Evolutionary conservation across 352 stramenopile species (phyloP), one percentile per base, ranked within the genome.

Genomic region (Phytophthora aleatoria): DNA sequence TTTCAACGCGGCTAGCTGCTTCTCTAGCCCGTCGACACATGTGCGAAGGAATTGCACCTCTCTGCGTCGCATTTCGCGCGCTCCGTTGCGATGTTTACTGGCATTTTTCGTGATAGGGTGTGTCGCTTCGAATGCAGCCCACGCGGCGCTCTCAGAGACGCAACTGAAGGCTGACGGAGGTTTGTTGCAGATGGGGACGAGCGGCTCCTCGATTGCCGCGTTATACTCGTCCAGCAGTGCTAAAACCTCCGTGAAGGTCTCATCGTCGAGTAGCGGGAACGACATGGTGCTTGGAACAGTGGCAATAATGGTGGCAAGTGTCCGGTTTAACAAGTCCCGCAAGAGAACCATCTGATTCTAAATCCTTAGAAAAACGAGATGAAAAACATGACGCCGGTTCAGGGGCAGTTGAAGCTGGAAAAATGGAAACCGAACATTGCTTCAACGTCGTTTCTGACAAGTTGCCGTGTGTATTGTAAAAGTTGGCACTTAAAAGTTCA

Each of bases 51-150:
- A 79, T 60, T 62, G 47, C 28, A 79, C 57, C 63, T 79, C 71
- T 35, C 66, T 27, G 7, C 65, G 54, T 12, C 71, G 58, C 67
- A 71, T 61, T 54, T 79, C 71, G 0, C 71, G 53, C 11, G 71
- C 71, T 13, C 67, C 59, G n/a, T 79, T 79, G 42, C 59, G 67
- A 50, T 79, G 60, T 52, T 73, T 76, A 10, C 57, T 71, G 15
- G 64, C 57, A 28, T 20, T 50, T 45, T 47, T 38, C 10, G 64
- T 44, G 26, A 58, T 33, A 0, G 64, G 64, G 27, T 69, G 58
- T 3, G 57, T 45, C n/a, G 64, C 57, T 7, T 68, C 61, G 26
- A 69, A 73, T 5, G 48, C 51, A 2, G 59, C 58, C 51, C 52
- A 67, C 2, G 59, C 58, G 1, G 58, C 26, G 42, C 44, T 60